phyloP scores from a whole-genome alignment of 1,284 basidiomycete species.

The Marasmius oreades region DNA sequence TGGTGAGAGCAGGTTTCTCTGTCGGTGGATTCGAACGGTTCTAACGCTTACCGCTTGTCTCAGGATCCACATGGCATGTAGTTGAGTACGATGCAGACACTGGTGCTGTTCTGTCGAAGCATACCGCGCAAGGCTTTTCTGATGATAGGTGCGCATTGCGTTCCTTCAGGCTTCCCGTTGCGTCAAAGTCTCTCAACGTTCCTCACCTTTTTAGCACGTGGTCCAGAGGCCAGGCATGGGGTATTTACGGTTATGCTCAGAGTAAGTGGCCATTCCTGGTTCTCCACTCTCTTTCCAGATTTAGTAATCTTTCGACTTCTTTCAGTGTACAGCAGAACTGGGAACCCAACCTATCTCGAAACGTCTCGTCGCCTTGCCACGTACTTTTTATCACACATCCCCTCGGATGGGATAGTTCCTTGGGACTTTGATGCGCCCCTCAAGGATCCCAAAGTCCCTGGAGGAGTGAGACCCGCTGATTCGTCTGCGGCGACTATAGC shows the following conservation, averaged over 20 bases:
- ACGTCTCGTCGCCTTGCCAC: slow-evolving; percentile 54
- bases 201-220: slow-evolving; percentile 45
- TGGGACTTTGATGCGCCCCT: slow-evolving; percentile 72
- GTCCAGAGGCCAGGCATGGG: slow-evolving; percentile 72
- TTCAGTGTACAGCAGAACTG: slow-evolving; percentile 57
- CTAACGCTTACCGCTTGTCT: neutral
- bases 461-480: slow-evolving; percentile 46
- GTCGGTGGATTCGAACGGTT: neutral
- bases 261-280: no score
- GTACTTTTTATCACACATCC: slow-evolving; percentile 57
- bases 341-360: slow-evolving; percentile 46
- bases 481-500: slow-evolving; percentile 64
- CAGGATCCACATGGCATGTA: slow-evolving; percentile 64
- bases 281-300: neutral
- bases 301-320: slow-evolving; percentile 2
- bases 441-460: slow-evolving; percentile 36
- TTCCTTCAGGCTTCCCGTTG: neutral
- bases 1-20: slow-evolving; percentile 32
- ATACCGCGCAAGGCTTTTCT: slow-evolving; percentile 61
- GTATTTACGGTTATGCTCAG: slow-evolving; percentile 64
- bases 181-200: neutral
- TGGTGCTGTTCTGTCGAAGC: slow-evolving; percentile 50
- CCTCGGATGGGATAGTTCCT: slow-evolving; percentile 55
- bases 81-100: slow-evolving; percentile 65
- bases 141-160: slow-evolving; percentile 39